These are phyloP conservation scores for Candida cerambycidarum DNA, from an alignment of 805 yeast genomes.

Conservation along the genomic window DNA sequence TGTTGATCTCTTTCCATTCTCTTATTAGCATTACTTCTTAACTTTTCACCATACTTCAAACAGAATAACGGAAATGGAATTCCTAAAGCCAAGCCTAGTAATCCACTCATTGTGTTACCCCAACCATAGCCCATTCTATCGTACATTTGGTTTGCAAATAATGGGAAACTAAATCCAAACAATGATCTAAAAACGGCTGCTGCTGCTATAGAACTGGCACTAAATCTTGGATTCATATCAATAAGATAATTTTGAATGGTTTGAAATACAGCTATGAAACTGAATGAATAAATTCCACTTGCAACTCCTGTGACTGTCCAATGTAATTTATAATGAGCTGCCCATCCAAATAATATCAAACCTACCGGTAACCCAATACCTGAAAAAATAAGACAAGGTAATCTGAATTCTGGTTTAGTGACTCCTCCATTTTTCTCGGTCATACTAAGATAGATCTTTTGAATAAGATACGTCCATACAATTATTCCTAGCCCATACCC, in stretches of 20 bases:
- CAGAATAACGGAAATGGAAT: conserved; percentile 40
- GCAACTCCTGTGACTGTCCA: conserved; percentile 43
- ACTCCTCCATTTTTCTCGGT: conserved; percentile 29
- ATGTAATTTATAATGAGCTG: conserved; percentile 32
- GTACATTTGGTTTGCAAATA: conserved; percentile 39
- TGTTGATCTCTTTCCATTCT: conserved; percentile 48
- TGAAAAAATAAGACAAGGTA: conserved; percentile 35
- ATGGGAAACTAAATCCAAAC: conserved; percentile 40
- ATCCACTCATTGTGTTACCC: conserved; percentile 41
- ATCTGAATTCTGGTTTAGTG: conserved; percentile 37
- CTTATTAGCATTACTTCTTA: conserved; percentile 48
- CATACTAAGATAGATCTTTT: conserved; percentile 24
- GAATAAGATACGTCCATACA: conserved; percentile 30
- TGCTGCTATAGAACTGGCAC: conserved; percentile 42
- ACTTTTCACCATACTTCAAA: conserved; percentile 34
- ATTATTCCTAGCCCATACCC: conserved; percentile 34
- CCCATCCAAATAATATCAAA: conserved; percentile 43
- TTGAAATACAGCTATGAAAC: conserved; percentile 38
- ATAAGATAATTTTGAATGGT: conserved; percentile 37
- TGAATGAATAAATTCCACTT: conserved; percentile 36
- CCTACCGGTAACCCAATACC: conserved; percentile 37
- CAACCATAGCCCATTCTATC: conserved; percentile 36
- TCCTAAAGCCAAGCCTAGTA: conserved; percentile 33
- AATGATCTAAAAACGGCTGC: conserved; percentile 41
- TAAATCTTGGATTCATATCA: conserved; percentile 39